These are phyloP conservation scores for Gypsophila paniculata DNA, from an alignment of 179 eudicot genomes.

Conservation along the genomic window DNA sequence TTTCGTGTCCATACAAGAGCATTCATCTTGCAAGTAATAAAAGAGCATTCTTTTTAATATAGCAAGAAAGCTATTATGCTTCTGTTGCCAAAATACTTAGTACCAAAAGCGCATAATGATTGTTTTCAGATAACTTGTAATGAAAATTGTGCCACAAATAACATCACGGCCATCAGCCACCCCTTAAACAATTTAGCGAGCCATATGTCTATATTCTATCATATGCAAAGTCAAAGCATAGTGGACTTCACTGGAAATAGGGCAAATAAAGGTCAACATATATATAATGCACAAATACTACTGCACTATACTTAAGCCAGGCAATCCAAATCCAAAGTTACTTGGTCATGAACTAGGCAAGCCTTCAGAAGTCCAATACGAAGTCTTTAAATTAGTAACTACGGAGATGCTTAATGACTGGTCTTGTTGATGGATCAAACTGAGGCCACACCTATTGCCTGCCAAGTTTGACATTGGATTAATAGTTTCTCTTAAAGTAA, in stretches of 20 bases:
- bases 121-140: not conserved
- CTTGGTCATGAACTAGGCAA: not conserved
- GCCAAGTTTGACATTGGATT: not conserved
- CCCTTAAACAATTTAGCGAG: not conserved
- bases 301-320: not conserved
- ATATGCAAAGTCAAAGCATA: not conserved
- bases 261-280: not conserved
- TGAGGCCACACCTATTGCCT: not conserved
- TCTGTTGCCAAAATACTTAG: not conserved
- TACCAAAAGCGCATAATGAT: not conserved
- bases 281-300: not conserved
- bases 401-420: not conserved
- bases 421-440: not conserved
- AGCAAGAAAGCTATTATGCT: not conserved
- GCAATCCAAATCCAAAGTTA: not conserved
- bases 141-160: not conserved
- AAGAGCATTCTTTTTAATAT: not conserved
- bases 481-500: not conserved
- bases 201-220: not conserved
- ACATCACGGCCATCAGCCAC: too few species aligned
- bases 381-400: not conserved
- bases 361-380: not conserved
- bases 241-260: not conserved
- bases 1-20: not conserved
- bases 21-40: slow-evolving; percentile 14